A percentile compares a stretch with the other conserved stretches of the same genome.
These are phyloP conservation scores for Cryptosporidium ryanae DNA, from an alignment of 169 alveolate genomes.

Conservation along the genomic window DNA sequence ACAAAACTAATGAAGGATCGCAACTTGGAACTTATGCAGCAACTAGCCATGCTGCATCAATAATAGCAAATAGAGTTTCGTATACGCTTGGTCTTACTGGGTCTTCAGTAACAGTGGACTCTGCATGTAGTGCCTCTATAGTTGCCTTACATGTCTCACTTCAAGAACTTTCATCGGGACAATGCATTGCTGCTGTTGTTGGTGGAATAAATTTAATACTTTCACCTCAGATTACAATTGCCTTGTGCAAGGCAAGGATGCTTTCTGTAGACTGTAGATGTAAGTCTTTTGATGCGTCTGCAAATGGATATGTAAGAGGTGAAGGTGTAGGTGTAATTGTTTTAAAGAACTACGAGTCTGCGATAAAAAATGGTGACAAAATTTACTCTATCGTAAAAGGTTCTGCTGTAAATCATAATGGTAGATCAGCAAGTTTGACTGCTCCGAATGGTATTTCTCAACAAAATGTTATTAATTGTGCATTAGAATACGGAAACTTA, in stretches of 20 bases:
- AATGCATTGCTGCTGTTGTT: constrained; percentile 81
- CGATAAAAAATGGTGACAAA: constrained; percentile 72
- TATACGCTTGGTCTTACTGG: constrained; percentile 84
- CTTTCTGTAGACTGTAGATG: constrained; percentile 83
- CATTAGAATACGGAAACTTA: constrained; percentile 77
- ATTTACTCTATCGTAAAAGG: constrained; percentile 79
- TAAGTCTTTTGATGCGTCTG: constrained; percentile 83
- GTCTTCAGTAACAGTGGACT: constrained; percentile 84
- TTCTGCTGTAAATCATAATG: constrained; percentile 83
- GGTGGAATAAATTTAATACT: constrained; percentile 85
- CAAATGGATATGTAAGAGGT: constrained; percentile 84
- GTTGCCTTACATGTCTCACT: constrained; percentile 84
- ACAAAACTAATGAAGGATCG: constrained; percentile 21
- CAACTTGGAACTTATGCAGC: constrained; percentile 80
- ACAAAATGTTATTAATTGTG: constrained; percentile 81
- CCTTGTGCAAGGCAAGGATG: constrained; percentile 85
- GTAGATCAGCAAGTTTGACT: constrained; percentile 82
- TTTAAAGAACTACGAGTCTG: constrained; percentile 76
- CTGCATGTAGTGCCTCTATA: constrained; percentile 88
- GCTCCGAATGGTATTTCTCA: constrained; percentile 85
- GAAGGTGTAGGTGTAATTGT: constrained; percentile 82
- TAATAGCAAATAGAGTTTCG: constrained; percentile 83
- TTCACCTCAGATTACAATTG: constrained; percentile 84
- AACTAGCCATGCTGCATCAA: constrained; percentile 83
- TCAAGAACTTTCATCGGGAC: constrained; percentile 77